These are phyloP conservation scores for Funneliformis geosporum DNA, from an alignment of 192 early-diverging fungal species.

Conservation along the genomic window DNA sequence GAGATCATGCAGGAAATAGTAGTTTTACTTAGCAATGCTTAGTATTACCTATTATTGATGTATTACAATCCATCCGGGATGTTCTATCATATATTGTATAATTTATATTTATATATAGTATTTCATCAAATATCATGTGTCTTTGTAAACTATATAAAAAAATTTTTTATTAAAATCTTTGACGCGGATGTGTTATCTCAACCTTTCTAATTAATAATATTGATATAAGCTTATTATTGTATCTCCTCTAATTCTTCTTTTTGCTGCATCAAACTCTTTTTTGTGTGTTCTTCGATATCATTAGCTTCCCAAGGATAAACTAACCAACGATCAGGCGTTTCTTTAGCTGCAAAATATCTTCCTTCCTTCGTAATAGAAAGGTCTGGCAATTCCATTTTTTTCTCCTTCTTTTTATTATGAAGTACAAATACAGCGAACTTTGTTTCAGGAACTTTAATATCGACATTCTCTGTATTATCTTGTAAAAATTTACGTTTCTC, in stretches of 20 bases:
- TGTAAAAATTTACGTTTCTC: slow-evolving; percentile 44
- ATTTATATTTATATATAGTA: too few species aligned
- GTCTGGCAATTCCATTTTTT: slow-evolving; percentile 61
- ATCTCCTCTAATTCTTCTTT: background rate
- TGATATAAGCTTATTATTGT: background rate
- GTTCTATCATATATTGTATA: too few species aligned
- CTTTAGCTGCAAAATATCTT: slow-evolving; percentile 69
- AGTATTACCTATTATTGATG: too few species aligned
- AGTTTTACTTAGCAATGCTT: too few species aligned
- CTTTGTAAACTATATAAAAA: too few species aligned
- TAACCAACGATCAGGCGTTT: slow-evolving; percentile 75
- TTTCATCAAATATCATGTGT: too few species aligned
- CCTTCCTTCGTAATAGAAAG: slow-evolving; percentile 53
- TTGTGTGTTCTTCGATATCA: slow-evolving; percentile 72
- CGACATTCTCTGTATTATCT: slow-evolving; percentile 20
- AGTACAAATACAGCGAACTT: slow-evolving; percentile 76
- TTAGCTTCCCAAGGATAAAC: slow-evolving; percentile 75
- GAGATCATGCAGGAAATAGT: too few species aligned
- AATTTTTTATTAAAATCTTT: too few species aligned
- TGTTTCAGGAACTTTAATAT: slow-evolving; percentile 47
- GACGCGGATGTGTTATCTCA: too few species aligned
- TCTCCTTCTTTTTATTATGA: slow-evolving; percentile 78
- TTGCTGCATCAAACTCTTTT: slow-evolving; percentile 37
- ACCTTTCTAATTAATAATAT: too few species aligned
- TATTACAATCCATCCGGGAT: too few species aligned